phyloP scores from a whole-genome alignment of 805 yeast genomes.

The Starmerella roubikii region DNA sequence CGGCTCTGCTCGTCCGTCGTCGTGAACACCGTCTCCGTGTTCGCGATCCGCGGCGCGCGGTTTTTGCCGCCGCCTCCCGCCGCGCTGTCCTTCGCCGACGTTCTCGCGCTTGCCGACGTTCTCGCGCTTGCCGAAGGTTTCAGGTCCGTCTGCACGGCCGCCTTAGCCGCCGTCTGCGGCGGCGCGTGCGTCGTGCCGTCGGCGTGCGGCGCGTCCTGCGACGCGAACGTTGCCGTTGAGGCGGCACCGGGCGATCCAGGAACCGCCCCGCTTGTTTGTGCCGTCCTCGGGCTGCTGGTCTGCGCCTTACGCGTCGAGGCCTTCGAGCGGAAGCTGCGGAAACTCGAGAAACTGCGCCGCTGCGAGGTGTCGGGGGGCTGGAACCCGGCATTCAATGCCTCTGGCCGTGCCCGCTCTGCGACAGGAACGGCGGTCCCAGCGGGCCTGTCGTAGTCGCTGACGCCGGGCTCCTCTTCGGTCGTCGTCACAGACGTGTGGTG shows the following conservation, averaged over 20 bases:
- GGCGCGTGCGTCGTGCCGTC: not conserved
- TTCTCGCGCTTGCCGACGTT: conserved; percentile 1
- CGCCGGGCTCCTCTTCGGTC: conserved; percentile 22
- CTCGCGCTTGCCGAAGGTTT: not conserved
- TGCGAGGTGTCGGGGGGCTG: conserved; percentile 1
- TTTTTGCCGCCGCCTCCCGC: not conserved
- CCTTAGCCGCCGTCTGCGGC: conserved; percentile 2
- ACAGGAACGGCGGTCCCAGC: conserved; percentile 25
- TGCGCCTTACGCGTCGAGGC: not conserved
- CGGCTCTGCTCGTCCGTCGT: conserved; percentile 11
- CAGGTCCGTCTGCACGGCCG: conserved; percentile 8
- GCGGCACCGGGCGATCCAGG: not conserved
- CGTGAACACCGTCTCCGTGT: conserved; percentile 13
- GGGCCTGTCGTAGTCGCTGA: conserved; percentile 14
- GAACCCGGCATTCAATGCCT: conserved; percentile 22
- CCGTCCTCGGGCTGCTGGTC: not conserved
- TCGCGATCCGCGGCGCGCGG: conserved; percentile 12
- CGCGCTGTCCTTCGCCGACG: not conserved
- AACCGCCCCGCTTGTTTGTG: not conserved
- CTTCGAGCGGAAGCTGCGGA: conserved; percentile 11
- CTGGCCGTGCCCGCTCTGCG: conserved; percentile 20
- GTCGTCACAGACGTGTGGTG: conserved; percentile 23
- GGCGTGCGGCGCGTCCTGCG: not conserved
- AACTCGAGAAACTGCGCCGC: conserved; percentile 9
- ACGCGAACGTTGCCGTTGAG: not conserved